These are phyloP conservation scores for Xylariales sp. DNA, from an alignment of 2,329 filamentous ascomycete species.

Conservation along the genomic window DNA sequence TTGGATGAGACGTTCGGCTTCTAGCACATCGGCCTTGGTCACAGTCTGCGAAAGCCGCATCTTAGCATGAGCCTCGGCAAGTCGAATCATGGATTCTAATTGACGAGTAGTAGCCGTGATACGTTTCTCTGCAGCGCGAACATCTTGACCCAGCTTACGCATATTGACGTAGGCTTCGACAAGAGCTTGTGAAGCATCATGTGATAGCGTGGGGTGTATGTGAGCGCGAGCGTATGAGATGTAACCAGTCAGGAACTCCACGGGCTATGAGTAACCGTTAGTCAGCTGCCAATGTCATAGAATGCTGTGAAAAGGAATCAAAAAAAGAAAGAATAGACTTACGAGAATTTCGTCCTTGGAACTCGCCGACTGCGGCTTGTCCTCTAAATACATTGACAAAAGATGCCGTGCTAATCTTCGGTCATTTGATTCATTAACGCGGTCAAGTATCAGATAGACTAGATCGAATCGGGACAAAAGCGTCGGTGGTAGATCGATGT, in stretches of 20 bases:
- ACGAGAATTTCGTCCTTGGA: conserved; percentile 82
- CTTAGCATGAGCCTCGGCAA: conserved; percentile 95
- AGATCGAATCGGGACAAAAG: conserved; percentile 95
- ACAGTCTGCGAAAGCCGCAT: conserved; percentile 88
- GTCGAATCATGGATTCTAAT: conserved; percentile 97
- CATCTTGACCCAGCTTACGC: conserved; percentile 90
- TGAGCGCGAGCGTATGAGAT: conserved; percentile 94
- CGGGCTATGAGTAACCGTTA: conserved; percentile 66
- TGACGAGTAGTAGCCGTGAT: conserved; percentile 98
- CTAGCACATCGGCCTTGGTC: conserved; percentile 82
- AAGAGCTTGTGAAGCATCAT: conserved; percentile 83
- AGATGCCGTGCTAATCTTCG: conserved; percentile 90
- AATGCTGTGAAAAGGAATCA: not conserved
- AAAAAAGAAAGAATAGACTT: conserved; percentile 53
- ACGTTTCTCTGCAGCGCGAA: conserved; percentile 89
- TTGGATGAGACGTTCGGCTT: conserved; percentile 93
- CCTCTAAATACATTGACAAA: conserved; percentile 96
- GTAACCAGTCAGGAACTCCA: conserved; percentile 96
- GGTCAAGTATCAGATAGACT: conserved; percentile 95
- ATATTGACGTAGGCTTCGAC: conserved; percentile 91
- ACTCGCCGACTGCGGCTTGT: conserved; percentile 85
- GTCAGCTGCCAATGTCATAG: conserved; percentile 27
- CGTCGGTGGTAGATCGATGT: conserved; percentile 96
- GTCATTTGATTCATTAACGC: conserved; percentile 89
- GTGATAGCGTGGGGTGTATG: conserved; percentile 84